Evolutionary conservation across 2,329 filamentous ascomycete genomes (phyloP), one percentile per base, ranked within the genome.

Genomic region (Fusarium continuum): DNA sequence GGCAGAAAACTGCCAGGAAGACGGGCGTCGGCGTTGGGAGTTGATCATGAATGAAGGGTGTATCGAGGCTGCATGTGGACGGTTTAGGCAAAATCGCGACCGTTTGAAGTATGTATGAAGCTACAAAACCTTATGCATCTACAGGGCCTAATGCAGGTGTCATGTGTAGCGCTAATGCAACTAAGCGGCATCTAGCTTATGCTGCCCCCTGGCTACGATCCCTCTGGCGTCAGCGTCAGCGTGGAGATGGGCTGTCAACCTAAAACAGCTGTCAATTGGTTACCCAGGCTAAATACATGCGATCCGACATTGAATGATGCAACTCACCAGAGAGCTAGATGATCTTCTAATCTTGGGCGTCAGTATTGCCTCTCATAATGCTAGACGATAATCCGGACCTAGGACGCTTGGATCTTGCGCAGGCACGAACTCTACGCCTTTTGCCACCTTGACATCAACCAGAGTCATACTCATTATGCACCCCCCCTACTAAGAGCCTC

Each of bases 11-110:
- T 36, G 41, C 39, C 39, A 58, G 20, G 41, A 49, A 41, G 16
- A 40, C 35, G 23, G 50, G 32, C 28, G 49, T 49, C 35, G 31
- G 34, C 17, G 20, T 22, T 29, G 25, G 22, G 22, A 48, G 10
- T 36, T 31, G 32, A n/a, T 20, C 57, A 40, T 59, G 46, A 52
- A 50, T 61, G 52, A 61, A 68, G 66, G 63, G 67, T 70, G 67
- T 50, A 48, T 61, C 55, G 40, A 49, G 39, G 51, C 61, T 70
- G 68, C 68, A 70, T 40, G 59, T 55, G 36, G 68, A 70, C 64
- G 39, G 7, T 65, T 67, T 70, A 67, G 68, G 68, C 69, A 70
- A 65, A 69, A 56, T 36, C 36, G 39, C 25, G 44, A 45, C 64
- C 64, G 64, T 67, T 67, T 62, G 64, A 67, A 48, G 50, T 58